Evolutionary conservation across 192 early-diverging fungal species (phyloP).

Genomic region (Paraglomus occultum): DNA sequence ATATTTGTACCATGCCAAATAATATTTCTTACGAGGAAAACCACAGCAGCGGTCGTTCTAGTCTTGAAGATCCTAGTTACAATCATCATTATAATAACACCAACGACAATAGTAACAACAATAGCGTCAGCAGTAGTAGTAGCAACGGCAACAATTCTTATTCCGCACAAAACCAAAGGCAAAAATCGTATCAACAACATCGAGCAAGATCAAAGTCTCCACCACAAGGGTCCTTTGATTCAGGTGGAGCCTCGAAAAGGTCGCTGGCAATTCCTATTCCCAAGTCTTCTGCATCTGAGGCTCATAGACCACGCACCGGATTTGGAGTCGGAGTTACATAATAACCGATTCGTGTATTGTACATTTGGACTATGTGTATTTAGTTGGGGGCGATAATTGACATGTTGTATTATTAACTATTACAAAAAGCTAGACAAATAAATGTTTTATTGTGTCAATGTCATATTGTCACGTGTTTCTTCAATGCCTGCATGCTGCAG

Average conservation of each 20-base stretch:
- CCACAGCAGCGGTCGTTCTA: no score
- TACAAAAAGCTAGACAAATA: no score
- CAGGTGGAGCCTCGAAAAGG: not conserved
- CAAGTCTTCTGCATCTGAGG: not conserved
- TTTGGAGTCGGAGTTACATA: conserved; percentile 11
- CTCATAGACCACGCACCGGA: not conserved
- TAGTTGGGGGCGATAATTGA: no score
- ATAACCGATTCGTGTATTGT: not conserved
- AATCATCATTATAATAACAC: not conserved
- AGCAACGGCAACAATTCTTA: not conserved
- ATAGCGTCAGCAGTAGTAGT: not conserved
- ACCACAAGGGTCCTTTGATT: not conserved
- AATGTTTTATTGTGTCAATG: no score
- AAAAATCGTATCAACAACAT: not conserved
- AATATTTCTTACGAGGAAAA: not conserved
- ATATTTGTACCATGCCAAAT: conserved; percentile 11
- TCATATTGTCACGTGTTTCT: no score
- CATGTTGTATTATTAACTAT: no score
- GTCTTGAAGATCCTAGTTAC: no score
- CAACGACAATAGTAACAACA: not conserved
- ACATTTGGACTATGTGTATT: no score
- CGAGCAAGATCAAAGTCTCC: not conserved
- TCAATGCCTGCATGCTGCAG: no score
- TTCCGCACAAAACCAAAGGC: not conserved
- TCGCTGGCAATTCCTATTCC: not conserved